Evolutionary conservation across 208 protist genomes (phyloP), one percentile per base, ranked within the genome.

Genomic region (Trypanosomatidae sp.): DNA sequence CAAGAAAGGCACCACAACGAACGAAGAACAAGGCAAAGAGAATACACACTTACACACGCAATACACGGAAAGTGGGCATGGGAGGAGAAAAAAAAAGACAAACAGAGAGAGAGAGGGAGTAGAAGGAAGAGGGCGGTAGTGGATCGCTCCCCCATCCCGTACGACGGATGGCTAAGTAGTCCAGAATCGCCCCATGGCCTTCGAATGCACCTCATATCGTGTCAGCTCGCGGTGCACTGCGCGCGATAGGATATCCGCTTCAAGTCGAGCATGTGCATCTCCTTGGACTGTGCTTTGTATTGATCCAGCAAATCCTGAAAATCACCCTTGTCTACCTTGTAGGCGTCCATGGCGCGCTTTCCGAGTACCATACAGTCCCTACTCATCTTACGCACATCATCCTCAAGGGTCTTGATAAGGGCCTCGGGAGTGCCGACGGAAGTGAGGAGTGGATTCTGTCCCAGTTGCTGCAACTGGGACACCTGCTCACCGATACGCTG

Each of bases 261-360:
- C 33, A 96, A 60, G 55, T 94, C 88, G 3, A 94, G 67, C 36
- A 91, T 80, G 72, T 94, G 89, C 65, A 84, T 88, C 62, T 82
- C 66, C 66, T 90, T 91, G 0, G 85, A 85, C 62, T 82, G 81
- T 25, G 66, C 39, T 46, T 76, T 86, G 79, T 86, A 96, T 47
- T 88, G 75, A 53, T 85, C 80, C 44, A 94, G 47, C 25, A 83
- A 43, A 15, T 81, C 78, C 67, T 93, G 83, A 76, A 94, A 96
- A 0, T 17, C 64, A 33, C 80, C 66, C 15, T 74, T 77, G 62
- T 91, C 84, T 2, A 52, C 80, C 43, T 62, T 64, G 78, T 85
- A 90, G 50, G 74, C 66, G 62, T 74, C 73, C n/a, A 92, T 82
- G 19, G 77, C 80, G 22, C 75, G 50, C 60, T 74, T 82, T 13